Evolutionary conservation across 352 stramenopile genomes (phyloP).

Genomic region (Phytophthora idaei): DNA sequence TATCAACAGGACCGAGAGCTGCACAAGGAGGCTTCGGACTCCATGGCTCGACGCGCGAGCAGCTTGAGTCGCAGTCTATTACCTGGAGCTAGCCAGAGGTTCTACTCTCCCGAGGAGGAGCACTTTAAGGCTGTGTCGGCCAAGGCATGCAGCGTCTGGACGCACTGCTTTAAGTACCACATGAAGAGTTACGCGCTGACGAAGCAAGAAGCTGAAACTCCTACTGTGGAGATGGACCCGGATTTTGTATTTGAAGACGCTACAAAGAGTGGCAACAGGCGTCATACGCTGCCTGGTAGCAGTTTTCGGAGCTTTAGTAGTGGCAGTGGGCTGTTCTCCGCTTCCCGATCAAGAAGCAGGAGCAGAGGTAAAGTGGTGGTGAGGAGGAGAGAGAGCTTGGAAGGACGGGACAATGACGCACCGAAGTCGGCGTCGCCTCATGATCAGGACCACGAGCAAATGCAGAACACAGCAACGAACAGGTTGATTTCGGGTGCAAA

Average conservation of each 20-base stretch:
- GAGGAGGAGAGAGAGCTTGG: conserved; percentile 16
- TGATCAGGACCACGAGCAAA: conserved; percentile 11
- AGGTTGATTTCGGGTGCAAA: conserved; percentile 1
- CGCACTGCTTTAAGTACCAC: conserved; percentile 70
- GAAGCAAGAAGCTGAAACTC: neutral
- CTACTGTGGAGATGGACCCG: conserved; percentile 27
- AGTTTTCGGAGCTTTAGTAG: conserved; percentile 12
- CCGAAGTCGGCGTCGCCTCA: neutral
- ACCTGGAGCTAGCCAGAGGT: conserved; percentile 47
- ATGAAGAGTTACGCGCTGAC: conserved; percentile 56
- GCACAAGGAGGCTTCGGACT: conserved; percentile 51
- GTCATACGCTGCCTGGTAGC: conserved; percentile 30
- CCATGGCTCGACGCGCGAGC: conserved; percentile 37
- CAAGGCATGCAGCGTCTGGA: conserved; percentile 55
- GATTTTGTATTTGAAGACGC: conserved; percentile 56
- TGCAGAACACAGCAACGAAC: conserved; percentile 1
- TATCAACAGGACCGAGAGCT: conserved; percentile 51
- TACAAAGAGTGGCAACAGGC: conserved; percentile 16
- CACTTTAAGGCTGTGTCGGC: conserved; percentile 48
- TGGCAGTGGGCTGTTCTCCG: conserved; percentile 18
- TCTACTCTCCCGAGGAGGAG: conserved; percentile 50
- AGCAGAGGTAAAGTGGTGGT: conserved; percentile 14
- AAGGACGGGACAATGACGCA: conserved; percentile 9
- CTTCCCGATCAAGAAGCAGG: conserved; percentile 13
- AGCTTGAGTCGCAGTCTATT: conserved; percentile 16